Percentiles rank a stretch among this genome's conserved stretches.
These are phyloP conservation scores for Aspergillus carlsbadensis DNA, from an alignment of 495 filamentous ascomycete species.

Conservation along the genomic window DNA sequence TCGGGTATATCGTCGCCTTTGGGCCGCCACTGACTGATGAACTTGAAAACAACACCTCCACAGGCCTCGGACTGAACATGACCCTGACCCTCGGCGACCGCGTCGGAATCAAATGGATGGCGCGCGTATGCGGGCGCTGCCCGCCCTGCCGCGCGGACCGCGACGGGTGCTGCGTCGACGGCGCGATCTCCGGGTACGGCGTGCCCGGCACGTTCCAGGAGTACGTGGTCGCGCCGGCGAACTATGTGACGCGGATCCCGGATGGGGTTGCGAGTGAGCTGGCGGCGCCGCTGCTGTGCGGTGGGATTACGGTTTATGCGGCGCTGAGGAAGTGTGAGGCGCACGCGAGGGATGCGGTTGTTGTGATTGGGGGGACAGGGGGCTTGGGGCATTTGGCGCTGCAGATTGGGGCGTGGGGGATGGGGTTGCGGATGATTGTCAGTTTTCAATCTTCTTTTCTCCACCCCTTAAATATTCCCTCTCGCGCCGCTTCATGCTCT, in stretches of 20 bases:
- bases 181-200: conserved; percentile 52
- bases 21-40: conserved; percentile 45
- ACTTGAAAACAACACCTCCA: conserved; percentile 51
- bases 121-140: conserved; percentile 47
- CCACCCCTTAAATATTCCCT: no score
- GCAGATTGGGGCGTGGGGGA: conserved; percentile 61
- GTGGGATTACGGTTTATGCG: conserved; percentile 57
- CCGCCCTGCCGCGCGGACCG: conserved; percentile 52
- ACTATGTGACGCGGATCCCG: conserved; percentile 68
- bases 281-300: conserved; percentile 65
- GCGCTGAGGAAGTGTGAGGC: conserved; percentile 57
- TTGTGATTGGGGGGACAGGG: conserved; percentile 66
- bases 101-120: conserved; percentile 59
- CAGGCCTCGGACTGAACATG: no score
- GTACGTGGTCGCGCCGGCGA: conserved; percentile 59
- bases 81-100: conserved; percentile 66
- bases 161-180: conserved; percentile 58
- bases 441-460: no score
- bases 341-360: conserved; percentile 58
- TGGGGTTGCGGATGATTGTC: conserved; percentile 68
- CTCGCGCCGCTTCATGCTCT: no score
- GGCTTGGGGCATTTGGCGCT: conserved; percentile 63
- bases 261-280: conserved; percentile 53
- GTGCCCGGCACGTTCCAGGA: conserved; percentile 70
- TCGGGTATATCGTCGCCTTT: conserved; percentile 59